Conservation (phyloP, 164 flowering plant genomes). For the Euptelea pleiosperma region DNA sequence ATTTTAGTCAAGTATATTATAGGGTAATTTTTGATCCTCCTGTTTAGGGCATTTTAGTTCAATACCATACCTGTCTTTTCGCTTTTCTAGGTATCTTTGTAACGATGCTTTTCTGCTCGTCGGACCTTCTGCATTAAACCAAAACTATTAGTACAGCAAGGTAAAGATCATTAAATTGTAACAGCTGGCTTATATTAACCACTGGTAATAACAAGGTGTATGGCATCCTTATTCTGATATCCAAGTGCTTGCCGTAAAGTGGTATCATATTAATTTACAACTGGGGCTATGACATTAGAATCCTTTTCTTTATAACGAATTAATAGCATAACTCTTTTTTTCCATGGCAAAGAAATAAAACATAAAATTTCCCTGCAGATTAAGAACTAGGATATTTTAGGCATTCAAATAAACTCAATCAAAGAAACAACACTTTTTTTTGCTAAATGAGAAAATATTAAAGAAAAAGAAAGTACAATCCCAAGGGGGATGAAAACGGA, state of each 20-base stretch:
- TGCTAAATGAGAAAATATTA: too few species aligned
- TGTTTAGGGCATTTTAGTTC: background rate
- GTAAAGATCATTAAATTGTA: background rate
- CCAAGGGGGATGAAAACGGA: too few species aligned
- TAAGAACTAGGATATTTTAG: background rate
- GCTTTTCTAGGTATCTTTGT: constrained; percentile 74
- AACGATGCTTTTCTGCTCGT: constrained; percentile 59
- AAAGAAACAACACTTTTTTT: too few species aligned
- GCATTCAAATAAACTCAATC: too few species aligned
- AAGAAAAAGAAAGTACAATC: too few species aligned
- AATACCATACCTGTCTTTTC: constrained; percentile 64
- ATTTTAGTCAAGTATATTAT: background rate
- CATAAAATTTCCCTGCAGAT: background rate
- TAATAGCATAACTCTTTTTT: background rate
- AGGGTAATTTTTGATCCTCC: background rate
- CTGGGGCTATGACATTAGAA: background rate
- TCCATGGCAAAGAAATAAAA: background rate
- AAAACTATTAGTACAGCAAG: background rate
- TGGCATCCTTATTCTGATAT: background rate
- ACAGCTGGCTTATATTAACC: background rate
- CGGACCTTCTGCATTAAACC: constrained; percentile 46
- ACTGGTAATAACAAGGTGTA: background rate
- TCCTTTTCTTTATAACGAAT: background rate
- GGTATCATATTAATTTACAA: background rate
- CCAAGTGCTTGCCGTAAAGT: background rate